phyloP scores from a whole-genome alignment of 225 moss, liverwort and hornwort species.

The Pseudoscleropodium purum region DNA sequence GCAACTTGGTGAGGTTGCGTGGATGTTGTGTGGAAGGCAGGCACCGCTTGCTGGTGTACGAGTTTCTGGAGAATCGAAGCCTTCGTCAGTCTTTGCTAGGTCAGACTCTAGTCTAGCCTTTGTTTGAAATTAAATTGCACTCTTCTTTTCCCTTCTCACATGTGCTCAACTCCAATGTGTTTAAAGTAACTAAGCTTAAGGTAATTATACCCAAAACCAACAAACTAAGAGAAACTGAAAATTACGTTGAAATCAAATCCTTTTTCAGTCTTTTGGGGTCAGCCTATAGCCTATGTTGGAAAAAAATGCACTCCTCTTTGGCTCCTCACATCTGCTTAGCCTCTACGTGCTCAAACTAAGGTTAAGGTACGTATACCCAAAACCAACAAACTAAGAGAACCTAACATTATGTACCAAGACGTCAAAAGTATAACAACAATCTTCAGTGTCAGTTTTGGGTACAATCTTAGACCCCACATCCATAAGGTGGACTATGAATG shows the following conservation, averaged over 20 bases:
- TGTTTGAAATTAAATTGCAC: neutral
- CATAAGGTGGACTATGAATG: neutral
- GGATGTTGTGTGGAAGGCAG: constrained; percentile 44
- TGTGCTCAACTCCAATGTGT: neutral
- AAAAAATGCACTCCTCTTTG: neutral
- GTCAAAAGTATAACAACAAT: neutral
- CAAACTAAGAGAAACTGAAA: neutral
- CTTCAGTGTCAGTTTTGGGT: neutral
- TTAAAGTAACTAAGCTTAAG: neutral
- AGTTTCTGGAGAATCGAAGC: constrained; percentile 41
- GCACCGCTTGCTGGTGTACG: constrained; percentile 45
- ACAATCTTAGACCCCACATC: neutral
- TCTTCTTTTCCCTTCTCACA: neutral
- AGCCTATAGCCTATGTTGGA: neutral
- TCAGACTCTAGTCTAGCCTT: neutral
- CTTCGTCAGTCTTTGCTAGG: constrained; percentile 32
- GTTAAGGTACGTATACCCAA: neutral
- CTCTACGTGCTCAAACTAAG: neutral
- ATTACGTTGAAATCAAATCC: constrained; percentile 20
- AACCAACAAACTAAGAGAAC: neutral
- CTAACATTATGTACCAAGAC: neutral
- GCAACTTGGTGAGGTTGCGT: constrained; percentile 42
- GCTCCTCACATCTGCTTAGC: neutral
- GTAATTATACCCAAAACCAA: neutral
- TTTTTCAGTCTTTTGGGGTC: constrained; percentile 19